A percentile compares a stretch with the other conserved stretches of the same genome.
phyloP scores from a whole-genome alignment of 257 asterid species.

The Solanum tacnaense region DNA sequence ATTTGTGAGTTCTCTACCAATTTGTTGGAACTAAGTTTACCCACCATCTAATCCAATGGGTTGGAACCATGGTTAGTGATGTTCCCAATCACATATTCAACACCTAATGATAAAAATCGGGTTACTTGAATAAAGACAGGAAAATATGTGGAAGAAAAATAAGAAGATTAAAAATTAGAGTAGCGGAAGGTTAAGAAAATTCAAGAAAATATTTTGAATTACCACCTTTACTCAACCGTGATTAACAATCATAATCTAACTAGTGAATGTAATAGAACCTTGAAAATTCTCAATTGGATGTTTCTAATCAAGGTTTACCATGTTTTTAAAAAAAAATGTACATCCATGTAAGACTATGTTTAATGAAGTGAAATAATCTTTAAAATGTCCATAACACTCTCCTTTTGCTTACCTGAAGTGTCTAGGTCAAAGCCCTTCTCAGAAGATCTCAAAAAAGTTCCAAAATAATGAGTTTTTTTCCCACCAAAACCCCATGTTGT shows the following conservation, averaged over 20 bases:
- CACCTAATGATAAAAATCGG: neutral
- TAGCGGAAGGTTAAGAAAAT: neutral
- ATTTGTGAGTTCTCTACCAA: neutral
- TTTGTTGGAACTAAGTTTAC: neutral
- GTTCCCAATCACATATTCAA: neutral
- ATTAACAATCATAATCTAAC: neutral
- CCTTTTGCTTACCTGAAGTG: neutral
- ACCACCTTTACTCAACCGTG: neutral
- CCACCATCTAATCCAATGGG: neutral
- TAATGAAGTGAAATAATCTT: neutral
- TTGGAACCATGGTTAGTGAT: neutral
- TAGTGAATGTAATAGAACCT: neutral
- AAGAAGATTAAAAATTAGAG: neutral
- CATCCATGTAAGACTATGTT: neutral
- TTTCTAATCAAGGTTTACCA: neutral
- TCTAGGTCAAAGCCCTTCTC: neutral
- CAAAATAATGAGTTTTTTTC: neutral
- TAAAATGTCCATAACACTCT: neutral
- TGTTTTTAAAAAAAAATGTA: neutral
- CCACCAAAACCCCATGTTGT: neutral
- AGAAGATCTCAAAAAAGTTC: neutral
- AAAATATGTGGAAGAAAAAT: neutral
- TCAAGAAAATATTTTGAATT: neutral
- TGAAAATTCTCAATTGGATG: neutral
- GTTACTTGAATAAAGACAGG: neutral